phyloP scores from a whole-genome alignment of 805 yeast genomes.

The Candida andamanensis region DNA sequence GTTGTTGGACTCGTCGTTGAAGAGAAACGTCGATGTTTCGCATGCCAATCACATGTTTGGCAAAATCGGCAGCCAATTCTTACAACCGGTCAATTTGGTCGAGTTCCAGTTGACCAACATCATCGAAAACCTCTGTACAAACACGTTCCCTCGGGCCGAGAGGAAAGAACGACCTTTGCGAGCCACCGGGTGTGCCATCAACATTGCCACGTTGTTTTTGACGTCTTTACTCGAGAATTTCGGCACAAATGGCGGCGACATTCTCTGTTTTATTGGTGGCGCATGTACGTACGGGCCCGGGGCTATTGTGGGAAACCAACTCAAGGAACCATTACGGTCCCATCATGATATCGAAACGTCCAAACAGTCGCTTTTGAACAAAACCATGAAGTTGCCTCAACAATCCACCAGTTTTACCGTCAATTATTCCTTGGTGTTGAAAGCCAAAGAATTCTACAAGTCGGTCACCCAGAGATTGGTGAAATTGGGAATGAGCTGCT shows the following conservation, averaged over 20 bases:
- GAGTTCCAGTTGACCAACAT: constrained; percentile 79
- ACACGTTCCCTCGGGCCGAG: constrained; percentile 50
- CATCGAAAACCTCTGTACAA: constrained; percentile 73
- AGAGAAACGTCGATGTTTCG: constrained; percentile 11
- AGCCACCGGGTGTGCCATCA: constrained; percentile 89
- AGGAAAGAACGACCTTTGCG: constrained; percentile 69
- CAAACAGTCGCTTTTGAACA: constrained; percentile 65
- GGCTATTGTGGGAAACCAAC: constrained; percentile 81
- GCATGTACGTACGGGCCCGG: constrained; percentile 96
- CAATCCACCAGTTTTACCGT: constrained; percentile 12
- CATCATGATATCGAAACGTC: constrained; percentile 96
- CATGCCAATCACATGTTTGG: constrained; percentile 29
- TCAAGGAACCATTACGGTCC: constrained; percentile 94
- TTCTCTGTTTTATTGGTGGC: constrained; percentile 88
- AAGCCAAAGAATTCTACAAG: constrained; percentile 51
- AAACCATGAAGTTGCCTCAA: constrained; percentile 54
- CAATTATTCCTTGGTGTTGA: constrained; percentile 10
- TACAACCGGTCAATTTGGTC: constrained; percentile 68
- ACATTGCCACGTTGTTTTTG: constrained; percentile 74
- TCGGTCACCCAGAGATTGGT: constrained; percentile 62
- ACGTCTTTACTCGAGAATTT: constrained; percentile 79
- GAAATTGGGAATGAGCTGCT: constrained; percentile 76
- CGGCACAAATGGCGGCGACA: constrained; percentile 70
- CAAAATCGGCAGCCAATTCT: constrained; percentile 37
- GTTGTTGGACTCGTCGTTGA: constrained; percentile 23